Conservation (phyloP, 345 rosid genomes). For the Populus deltoides region DNA sequence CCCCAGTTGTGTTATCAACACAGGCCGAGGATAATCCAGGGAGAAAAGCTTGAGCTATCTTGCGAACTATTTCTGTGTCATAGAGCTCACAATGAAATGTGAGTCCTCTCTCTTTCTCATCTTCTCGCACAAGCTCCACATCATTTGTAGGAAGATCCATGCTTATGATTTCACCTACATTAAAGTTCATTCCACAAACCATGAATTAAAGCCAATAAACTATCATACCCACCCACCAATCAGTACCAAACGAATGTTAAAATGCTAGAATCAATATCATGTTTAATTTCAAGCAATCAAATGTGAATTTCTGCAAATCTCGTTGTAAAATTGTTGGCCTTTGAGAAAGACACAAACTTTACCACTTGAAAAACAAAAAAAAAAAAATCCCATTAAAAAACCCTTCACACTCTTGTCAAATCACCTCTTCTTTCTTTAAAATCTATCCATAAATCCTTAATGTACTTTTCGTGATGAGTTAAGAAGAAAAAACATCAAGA, state of each 20-base stretch:
- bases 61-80: conserved; percentile 61
- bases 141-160: conserved; percentile 51
- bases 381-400: background rate
- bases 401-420: background rate
- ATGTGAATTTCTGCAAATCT: background rate
- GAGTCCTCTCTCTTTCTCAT: conserved; percentile 48
- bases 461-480: background rate
- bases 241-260: background rate
- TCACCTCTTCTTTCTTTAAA: background rate
- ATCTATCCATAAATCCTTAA: background rate
- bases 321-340: background rate
- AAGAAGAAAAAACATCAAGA: background rate
- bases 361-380: background rate
- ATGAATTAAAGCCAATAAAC: background rate
- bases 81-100: conserved; percentile 58
- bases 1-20: conserved; percentile 86
- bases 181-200: background rate
- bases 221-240: background rate
- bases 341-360: background rate
- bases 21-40: conserved; percentile 81
- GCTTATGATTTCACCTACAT: conserved; percentile 16
- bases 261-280: background rate
- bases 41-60: conserved; percentile 56
- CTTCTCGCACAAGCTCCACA: conserved; percentile 36
- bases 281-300: background rate